Percentiles rank a stretch among this genome's conserved stretches.
Conservation (phyloP, 2,329 filamentous ascomycete species). For the Penicillium sp. region DNA sequence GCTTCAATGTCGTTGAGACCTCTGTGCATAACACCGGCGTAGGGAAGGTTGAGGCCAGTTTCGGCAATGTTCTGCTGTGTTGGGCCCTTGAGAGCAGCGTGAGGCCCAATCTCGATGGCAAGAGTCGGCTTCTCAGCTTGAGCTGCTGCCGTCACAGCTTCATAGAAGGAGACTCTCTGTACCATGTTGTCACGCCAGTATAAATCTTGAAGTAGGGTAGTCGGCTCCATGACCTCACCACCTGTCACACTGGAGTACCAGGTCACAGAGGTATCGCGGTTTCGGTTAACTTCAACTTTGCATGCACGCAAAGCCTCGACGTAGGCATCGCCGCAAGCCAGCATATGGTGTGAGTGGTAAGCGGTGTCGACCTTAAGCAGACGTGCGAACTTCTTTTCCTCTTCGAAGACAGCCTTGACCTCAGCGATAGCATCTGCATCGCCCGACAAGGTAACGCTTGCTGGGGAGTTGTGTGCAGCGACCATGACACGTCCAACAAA, state of each 20-base stretch:
- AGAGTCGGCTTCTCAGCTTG: conserved; percentile 5
- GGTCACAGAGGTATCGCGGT: not conserved
- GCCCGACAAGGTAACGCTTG: conserved; percentile 46
- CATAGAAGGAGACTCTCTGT: conserved; percentile 30
- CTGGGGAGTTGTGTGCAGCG: conserved; percentile 40
- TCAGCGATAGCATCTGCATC: conserved; percentile 34
- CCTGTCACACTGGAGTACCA: conserved; percentile 11
- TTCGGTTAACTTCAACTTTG: not conserved
- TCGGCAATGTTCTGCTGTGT: not conserved
- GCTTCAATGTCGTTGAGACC: not conserved
- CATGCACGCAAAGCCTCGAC: conserved; percentile 2
- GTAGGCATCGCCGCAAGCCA: conserved; percentile 20
- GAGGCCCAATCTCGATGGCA: conserved; percentile 13
- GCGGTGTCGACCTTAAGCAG: conserved; percentile 40
- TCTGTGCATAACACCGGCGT: not conserved
- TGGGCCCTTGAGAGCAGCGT: not conserved
- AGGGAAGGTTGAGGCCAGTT: not conserved
- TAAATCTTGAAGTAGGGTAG: not conserved
- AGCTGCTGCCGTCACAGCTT: conserved; percentile 14
- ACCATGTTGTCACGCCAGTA: conserved; percentile 37
- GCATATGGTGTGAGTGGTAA: conserved; percentile 45
- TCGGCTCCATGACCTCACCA: not conserved
- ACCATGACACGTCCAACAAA: conserved; percentile 9
- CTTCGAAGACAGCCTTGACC: conserved; percentile 25
- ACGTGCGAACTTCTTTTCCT: conserved; percentile 37